Percentiles rank a stretch among this genome's conserved stretches.
These are phyloP conservation scores for Cryptosporidium muris DNA, from an alignment of 169 alveolate species.

Conservation along the genomic window DNA sequence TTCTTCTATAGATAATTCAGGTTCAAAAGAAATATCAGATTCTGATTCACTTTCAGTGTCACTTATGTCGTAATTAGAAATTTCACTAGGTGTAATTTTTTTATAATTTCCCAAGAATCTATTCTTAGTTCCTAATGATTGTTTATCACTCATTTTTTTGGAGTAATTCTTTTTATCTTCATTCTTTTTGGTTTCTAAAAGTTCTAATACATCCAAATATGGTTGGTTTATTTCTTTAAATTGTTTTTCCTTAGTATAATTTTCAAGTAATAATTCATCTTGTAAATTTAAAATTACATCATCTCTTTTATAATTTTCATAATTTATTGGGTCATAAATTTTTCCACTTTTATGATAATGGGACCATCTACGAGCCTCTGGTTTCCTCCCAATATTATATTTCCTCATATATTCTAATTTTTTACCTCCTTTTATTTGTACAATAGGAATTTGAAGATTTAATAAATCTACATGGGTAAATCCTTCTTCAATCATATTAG, in stretches of 20 bases:
- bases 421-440: slow-evolving; percentile 1
- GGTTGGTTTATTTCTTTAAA: neutral
- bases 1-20: too few relatives aligned
- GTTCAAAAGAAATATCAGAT: too few relatives aligned
- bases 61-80: too few relatives aligned
- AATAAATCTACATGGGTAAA: slow-evolving; percentile 28
- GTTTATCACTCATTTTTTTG: too few relatives aligned
- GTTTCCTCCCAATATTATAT: slow-evolving; percentile 13
- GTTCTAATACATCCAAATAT: too few relatives aligned
- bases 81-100: too few relatives aligned
- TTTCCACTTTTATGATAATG: slow-evolving; percentile 2
- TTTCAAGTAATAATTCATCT: too few relatives aligned
- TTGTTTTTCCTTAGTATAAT: neutral
- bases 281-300: neutral
- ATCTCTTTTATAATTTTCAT: neutral
- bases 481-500: slow-evolving; percentile 60
- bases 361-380: slow-evolving; percentile 44
- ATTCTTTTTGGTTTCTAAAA: neutral
- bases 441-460: slow-evolving; percentile 48
- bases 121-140: too few relatives aligned
- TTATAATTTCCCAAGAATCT: too few relatives aligned
- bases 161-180: neutral
- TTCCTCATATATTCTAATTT: slow-evolving; percentile 43
- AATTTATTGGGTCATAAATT: too few relatives aligned
- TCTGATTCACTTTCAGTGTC: too few relatives aligned